Conservation (phyloP, 805 yeast species). For the Debaryomyces prosopidis region DNA sequence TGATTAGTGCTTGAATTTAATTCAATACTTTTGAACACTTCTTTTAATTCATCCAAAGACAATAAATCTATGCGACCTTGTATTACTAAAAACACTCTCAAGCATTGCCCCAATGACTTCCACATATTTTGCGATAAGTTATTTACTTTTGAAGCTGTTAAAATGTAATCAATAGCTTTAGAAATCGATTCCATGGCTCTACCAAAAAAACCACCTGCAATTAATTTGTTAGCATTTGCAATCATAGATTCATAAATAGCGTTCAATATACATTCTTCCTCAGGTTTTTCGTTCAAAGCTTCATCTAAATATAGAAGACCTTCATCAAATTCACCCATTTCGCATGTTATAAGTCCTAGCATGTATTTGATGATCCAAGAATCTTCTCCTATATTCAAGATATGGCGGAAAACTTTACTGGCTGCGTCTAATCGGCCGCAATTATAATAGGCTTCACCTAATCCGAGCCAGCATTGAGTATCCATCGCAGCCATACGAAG, state of each 20-base stretch:
- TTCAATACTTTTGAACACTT: slow-evolving; percentile 17
- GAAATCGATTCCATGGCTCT: slow-evolving; percentile 55
- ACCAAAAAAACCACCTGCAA: slow-evolving; percentile 63
- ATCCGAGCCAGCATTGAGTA: slow-evolving; percentile 83
- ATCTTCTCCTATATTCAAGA: slow-evolving; percentile 49
- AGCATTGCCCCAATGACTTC: slow-evolving; percentile 61
- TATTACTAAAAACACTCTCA: slow-evolving; percentile 53
- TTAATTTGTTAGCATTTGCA: slow-evolving; percentile 51
- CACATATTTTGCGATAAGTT: slow-evolving; percentile 55
- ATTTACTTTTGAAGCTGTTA: slow-evolving; percentile 36
- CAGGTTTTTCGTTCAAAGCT: slow-evolving; percentile 44
- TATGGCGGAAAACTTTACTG: slow-evolving; percentile 72
- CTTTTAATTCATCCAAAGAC: slow-evolving; percentile 39
- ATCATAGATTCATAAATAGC: slow-evolving; percentile 60
- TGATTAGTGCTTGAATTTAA: slow-evolving; percentile 9
- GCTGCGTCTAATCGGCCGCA: slow-evolving; percentile 90
- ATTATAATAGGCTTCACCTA: slow-evolving; percentile 92
- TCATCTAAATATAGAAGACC: slow-evolving; percentile 51
- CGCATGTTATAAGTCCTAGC: slow-evolving; percentile 63
- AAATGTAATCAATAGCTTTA: slow-evolving; percentile 46
- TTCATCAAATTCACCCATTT: slow-evolving; percentile 63
- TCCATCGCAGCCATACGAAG: slow-evolving; percentile 68
- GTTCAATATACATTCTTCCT: slow-evolving; percentile 48
- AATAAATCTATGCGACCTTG: slow-evolving; percentile 52
- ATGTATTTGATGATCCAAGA: slow-evolving; percentile 67